phyloP scores from a whole-genome alignment of 352 stramenopile genomes.

The Thraustotheca clavata region DNA sequence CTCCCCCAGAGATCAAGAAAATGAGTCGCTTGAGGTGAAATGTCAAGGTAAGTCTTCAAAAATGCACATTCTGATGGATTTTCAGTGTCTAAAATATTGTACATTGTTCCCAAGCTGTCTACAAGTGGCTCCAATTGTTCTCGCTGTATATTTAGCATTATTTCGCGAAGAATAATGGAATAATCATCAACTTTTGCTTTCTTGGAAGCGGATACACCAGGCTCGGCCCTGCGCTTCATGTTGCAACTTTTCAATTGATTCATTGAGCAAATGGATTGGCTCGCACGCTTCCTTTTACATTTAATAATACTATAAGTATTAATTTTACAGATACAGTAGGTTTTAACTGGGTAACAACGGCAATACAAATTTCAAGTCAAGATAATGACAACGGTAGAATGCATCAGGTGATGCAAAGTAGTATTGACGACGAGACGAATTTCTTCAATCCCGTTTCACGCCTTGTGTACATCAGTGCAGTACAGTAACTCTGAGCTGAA shows the following conservation, averaged over 20 bases:
- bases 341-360: no score
- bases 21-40: conserved; percentile 10
- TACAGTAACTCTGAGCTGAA: no score
- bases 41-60: conserved; percentile 4
- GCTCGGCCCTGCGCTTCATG: conserved; percentile 1
- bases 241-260: background rate
- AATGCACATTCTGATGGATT: background rate
- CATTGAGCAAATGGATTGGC: conserved; percentile 21
- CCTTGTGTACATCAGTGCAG: no score
- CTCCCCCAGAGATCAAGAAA: conserved; percentile 18
- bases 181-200: background rate
- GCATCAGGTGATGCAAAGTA: no score
- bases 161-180: conserved; percentile 1
- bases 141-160: conserved; percentile 8
- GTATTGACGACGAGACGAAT: no score
- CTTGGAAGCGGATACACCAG: background rate
- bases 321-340: no score
- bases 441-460: no score
- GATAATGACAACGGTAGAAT: no score
- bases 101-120: background rate
- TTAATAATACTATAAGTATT: background rate
- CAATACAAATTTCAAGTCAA: no score
- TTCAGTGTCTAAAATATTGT: background rate
- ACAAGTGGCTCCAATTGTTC: conserved; percentile 6
- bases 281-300: background rate